Conservation (phyloP, 78 protist genomes). For the Dictyostelium citrinum region DNA sequence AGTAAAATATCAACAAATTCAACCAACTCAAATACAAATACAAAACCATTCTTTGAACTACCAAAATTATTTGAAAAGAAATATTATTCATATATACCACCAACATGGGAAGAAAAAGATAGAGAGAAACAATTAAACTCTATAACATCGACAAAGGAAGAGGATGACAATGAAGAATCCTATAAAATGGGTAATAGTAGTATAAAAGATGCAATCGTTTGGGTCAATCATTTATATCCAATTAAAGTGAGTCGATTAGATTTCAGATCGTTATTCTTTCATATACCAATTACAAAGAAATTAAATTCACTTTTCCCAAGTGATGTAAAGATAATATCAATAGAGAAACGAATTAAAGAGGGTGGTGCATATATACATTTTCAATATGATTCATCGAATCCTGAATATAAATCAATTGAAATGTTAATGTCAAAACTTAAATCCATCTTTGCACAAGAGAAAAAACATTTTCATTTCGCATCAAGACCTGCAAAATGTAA, state of each 20-base stretch:
- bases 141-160: neutral
- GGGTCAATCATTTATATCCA: conserved; percentile 68
- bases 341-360: conserved; percentile 68
- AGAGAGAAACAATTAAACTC: neutral
- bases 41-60: neutral
- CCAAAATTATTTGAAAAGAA: neutral
- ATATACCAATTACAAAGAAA: conserved; percentile 50
- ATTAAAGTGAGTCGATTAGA: conserved; percentile 55
- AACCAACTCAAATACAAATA: neutral
- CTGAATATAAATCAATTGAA: neutral
- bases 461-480: conserved; percentile 59
- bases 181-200: neutral
- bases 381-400: neutral
- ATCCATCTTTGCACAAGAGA: neutral
- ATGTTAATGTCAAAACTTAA: neutral
- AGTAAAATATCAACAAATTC: neutral
- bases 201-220: conserved; percentile 22
- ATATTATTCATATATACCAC: conserved; percentile 3
- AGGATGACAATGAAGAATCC: neutral
- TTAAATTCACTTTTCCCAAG: conserved; percentile 33
- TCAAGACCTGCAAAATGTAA: conserved; percentile 28
- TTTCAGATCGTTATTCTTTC: conserved; percentile 59
- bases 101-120: conserved; percentile 21
- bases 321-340: conserved; percentile 41
- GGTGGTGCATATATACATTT: conserved; percentile 77